Percentiles rank a stretch among this genome's conserved stretches.
phyloP scores from a whole-genome alignment of 1,284 basidiomycete genomes.

The Sparassis latifolia region DNA sequence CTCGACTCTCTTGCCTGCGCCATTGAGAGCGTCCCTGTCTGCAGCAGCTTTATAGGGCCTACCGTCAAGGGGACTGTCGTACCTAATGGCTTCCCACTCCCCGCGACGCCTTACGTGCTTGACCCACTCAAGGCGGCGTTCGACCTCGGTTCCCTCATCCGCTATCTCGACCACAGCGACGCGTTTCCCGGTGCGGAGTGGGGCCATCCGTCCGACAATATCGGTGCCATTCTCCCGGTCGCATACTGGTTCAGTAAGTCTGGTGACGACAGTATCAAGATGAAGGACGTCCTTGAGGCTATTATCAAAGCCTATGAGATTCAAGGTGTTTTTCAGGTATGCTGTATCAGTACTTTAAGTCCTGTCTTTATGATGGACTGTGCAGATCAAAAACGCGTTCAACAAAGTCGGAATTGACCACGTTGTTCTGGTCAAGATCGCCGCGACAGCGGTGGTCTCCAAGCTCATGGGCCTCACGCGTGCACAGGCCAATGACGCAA shows the following conservation, averaged over 20 bases:
- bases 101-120: constrained; percentile 6
- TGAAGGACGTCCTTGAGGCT: constrained; percentile 6
- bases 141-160: constrained; percentile 6
- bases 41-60: constrained; percentile 5
- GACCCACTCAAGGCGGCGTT: constrained; percentile 7
- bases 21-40: constrained; percentile 6
- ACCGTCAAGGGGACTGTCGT: constrained; percentile 4
- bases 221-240: constrained; percentile 8
- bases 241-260: constrained; percentile 6
- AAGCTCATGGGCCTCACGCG: constrained; percentile 7
- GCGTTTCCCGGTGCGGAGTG: constrained; percentile 8
- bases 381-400: constrained; percentile 7
- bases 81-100: constrained; percentile 7
- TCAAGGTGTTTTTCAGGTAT: constrained; percentile 5
- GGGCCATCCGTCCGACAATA: constrained; percentile 10
- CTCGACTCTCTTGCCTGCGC: constrained; percentile 9
- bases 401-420: constrained; percentile 10
- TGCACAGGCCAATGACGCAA: constrained; percentile 3
- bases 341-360: neutral
- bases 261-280: constrained; percentile 5
- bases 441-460: constrained; percentile 4
- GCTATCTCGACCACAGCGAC: constrained; percentile 8
- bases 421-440: constrained; percentile 7
- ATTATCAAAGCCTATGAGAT: constrained; percentile 10
- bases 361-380: neutral